Percentiles rank a stretch among this genome's conserved stretches.
Evolutionary conservation across 495 filamentous ascomycete species (phyloP).

Genomic region (Podospora fimiseda): DNA sequence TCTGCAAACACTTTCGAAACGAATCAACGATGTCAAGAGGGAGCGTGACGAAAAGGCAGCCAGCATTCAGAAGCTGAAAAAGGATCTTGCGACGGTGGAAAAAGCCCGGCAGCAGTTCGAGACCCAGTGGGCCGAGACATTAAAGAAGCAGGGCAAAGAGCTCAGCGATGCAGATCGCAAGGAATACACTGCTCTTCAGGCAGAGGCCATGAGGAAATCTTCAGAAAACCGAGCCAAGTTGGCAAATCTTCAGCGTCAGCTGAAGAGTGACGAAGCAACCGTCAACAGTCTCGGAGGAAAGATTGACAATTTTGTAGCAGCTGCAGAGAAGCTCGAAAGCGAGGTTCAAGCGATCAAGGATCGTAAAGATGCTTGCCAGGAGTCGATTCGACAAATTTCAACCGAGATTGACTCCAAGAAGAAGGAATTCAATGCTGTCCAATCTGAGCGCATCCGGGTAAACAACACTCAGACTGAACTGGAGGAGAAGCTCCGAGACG

Average conservation of each 20-base stretch:
- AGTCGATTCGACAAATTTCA: conserved; percentile 56
- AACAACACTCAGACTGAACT: conserved; percentile 77
- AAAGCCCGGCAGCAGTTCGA: conserved; percentile 90
- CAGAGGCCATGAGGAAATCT: conserved; percentile 80
- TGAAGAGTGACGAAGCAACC: conserved; percentile 83
- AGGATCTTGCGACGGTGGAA: conserved; percentile 73
- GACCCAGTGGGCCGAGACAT: conserved; percentile 70
- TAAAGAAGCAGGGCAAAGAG: conserved; percentile 79
- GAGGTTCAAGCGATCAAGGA: conserved; percentile 66
- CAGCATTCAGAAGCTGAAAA: conserved; percentile 63
- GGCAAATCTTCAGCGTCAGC: conserved; percentile 74
- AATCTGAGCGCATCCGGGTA: conserved; percentile 74
- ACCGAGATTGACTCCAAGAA: conserved; percentile 84
- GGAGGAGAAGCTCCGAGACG: conserved; percentile 81
- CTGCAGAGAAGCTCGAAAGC: conserved; percentile 62
- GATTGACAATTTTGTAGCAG: conserved; percentile 69
- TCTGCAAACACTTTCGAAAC: conserved; percentile 56
- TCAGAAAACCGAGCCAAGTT: conserved; percentile 76
- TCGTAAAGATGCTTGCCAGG: conserved; percentile 54
- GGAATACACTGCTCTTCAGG: conserved; percentile 79
- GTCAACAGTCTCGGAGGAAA: conserved; percentile 80
- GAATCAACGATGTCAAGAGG: conserved; percentile 64
- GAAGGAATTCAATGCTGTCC: conserved; percentile 76
- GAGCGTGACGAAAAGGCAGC: conserved; percentile 64
- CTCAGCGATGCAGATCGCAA: conserved; percentile 80